Base-by-base conservation (phyloP, 352 stramenopile genomes). In the Poterioochromonas sp. region DNA sequence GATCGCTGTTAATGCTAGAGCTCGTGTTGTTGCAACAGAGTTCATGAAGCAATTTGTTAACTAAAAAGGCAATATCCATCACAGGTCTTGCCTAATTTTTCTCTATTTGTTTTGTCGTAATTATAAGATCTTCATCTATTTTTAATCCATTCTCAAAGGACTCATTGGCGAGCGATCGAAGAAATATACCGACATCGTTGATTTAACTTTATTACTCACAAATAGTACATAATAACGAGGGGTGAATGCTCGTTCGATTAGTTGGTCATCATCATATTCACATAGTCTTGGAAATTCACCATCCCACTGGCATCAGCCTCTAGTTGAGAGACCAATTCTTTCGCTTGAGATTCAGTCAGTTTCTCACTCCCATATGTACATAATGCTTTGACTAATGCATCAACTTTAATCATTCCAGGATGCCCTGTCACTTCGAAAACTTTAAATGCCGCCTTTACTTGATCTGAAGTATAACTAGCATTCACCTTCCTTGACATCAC, bases 11-110 rank as follows among this genome's bases (percentile, higher is more conserved):
- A 97, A 97, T 81, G 90, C 91, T 15, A 88, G 93, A 70, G 91
- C 91, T 49, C 86, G 93, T 76, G 93, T 94, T 73, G 92, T 97
- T 73, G 92, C 93, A 0, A 91, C 87, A 29, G 89, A 96, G 85
- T 97, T 95, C 84, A 95, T 97, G 90, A 92, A 95, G 84, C 88
- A 95, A 79, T 95, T 96, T n/a, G n/a, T n/a, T n/a, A n/a, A n/a
- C n/a, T n/a, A n/a, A n/a, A n/a, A n/a, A n/a, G n/a, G 32, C 5
- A 11, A 8, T 34, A 11, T 5, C 32, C 15, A 34, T 8, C 51
- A 29, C 2, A 29, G 22, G 11, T 62, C 22, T 62, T 26, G 32
- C 44, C 44, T 22, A 20, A 53, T 53, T 22, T 22, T 53, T 11
- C 22, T 53, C 11, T 22, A 22, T 53, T 53, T n/a, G n/a, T n/a